Percentiles rank a stretch among this genome's conserved stretches.
phyloP scores from a whole-genome alignment of 1,284 basidiomycete species.

The Sporisorium graminicola region DNA sequence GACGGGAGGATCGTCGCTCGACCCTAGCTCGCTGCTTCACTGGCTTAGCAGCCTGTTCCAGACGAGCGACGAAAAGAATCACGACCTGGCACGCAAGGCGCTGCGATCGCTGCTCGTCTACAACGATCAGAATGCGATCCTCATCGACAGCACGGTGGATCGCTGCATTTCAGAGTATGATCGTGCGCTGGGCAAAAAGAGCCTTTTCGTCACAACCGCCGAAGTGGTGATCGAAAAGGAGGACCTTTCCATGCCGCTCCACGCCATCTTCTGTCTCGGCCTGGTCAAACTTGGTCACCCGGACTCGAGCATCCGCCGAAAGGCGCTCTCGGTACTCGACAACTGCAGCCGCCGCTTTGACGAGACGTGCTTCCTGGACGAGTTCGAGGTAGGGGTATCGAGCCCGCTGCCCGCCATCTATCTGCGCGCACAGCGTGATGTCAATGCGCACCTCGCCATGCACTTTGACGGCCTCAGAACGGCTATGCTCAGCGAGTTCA shows the following conservation, averaged over 20 bases:
- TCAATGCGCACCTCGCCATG: slow-evolving; percentile 83
- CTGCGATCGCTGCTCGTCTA: slow-evolving; percentile 79
- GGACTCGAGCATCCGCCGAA: slow-evolving; percentile 77
- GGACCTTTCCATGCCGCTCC: slow-evolving; percentile 77
- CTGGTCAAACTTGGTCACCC: slow-evolving; percentile 88
- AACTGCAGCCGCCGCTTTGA: slow-evolving; percentile 72
- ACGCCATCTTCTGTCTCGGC: slow-evolving; percentile 83
- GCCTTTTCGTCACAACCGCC: slow-evolving; percentile 83
- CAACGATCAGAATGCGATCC: slow-evolving; percentile 75
- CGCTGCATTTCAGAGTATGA: slow-evolving; percentile 78
- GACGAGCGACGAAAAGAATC: slow-evolving; percentile 67
- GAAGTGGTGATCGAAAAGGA: slow-evolving; percentile 79
- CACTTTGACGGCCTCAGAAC: slow-evolving; percentile 81
- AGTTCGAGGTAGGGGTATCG: slow-evolving; percentile 80
- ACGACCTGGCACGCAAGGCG: slow-evolving; percentile 75
- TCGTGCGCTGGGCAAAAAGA: slow-evolving; percentile 70
- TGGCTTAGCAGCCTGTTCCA: slow-evolving; percentile 72
- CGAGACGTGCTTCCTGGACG: slow-evolving; percentile 36
- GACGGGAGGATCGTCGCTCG: slow-evolving; percentile 76
- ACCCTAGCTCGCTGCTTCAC: slow-evolving; percentile 70
- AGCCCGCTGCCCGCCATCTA: slow-evolving; percentile 83
- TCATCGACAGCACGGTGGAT: slow-evolving; percentile 79
- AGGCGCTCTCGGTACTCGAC: slow-evolving; percentile 84
- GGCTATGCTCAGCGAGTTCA: slow-evolving; percentile 80
- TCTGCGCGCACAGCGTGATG: slow-evolving; percentile 81